phyloP scores from a whole-genome alignment of 106 monocot genomes.

The Dendrobium chrysotoxum region DNA sequence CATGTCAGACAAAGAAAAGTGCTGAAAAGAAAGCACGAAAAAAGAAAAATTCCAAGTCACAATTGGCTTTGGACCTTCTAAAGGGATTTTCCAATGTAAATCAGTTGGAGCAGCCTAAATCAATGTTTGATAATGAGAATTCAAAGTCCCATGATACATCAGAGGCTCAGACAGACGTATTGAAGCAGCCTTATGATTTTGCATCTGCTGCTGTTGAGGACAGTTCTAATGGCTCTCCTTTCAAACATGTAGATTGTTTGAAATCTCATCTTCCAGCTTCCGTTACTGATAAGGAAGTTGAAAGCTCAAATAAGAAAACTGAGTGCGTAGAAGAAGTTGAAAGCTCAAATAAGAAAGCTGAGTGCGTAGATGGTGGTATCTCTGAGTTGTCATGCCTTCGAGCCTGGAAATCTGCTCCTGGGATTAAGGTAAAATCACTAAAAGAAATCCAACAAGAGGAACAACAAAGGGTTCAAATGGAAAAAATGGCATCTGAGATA shows the following conservation, averaged over 20 bases:
- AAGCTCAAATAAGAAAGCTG: constrained; percentile 13
- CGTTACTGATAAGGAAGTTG: constrained; percentile 12
- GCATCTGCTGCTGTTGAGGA: background rate
- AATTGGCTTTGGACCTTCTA: constrained; percentile 13
- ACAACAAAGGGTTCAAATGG: constrained; percentile 43
- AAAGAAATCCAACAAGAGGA: constrained; percentile 93
- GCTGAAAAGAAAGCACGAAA: constrained; percentile 77
- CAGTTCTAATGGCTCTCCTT: background rate
- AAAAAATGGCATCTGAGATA: constrained; percentile 18
- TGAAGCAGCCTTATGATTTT: background rate
- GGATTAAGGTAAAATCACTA: constrained; percentile 72
- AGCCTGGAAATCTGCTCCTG: constrained; percentile 79
- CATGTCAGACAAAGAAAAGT: constrained; percentile 40
- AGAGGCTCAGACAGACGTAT: background rate
- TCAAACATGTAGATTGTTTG: constrained; percentile 4
- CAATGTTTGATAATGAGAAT: constrained; percentile 27
- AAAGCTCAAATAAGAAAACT: constrained; percentile 13
- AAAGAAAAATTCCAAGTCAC: constrained; percentile 59
- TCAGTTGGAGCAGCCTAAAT: constrained; percentile 27
- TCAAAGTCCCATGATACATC: background rate
- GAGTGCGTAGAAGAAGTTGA: constrained; percentile 10
- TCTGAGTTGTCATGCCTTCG: constrained; percentile 15
- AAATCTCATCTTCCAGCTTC: constrained; percentile 9
- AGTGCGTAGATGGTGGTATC: constrained; percentile 13
- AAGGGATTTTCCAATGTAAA: constrained; percentile 34